phyloP scores from a whole-genome alignment of 169 alveolate species.

The Eimeria sp. region DNA sequence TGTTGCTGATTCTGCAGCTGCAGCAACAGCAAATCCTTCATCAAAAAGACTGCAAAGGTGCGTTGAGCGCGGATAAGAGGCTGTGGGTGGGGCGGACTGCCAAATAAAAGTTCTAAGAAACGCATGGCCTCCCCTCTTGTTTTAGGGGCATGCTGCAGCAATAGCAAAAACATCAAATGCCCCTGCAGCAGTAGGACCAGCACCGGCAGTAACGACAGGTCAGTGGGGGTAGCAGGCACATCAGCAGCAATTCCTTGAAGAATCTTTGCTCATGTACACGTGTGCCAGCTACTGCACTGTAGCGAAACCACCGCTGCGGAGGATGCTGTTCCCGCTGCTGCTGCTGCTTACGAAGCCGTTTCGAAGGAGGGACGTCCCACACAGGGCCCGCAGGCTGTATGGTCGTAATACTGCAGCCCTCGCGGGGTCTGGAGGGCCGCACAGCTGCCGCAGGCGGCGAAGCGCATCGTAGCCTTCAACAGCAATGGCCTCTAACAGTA shows the following conservation, averaged over 20 bases:
- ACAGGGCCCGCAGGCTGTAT: constrained; percentile 58
- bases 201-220: not conserved
- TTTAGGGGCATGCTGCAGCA: constrained; percentile 70
- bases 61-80: constrained; percentile 53
- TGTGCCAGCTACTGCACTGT: not conserved
- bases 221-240: not conserved
- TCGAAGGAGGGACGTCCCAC: constrained; percentile 47
- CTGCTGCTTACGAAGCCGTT: constrained; percentile 59
- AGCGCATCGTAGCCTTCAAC: constrained; percentile 67
- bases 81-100: constrained; percentile 51
- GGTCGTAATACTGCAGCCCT: constrained; percentile 64
- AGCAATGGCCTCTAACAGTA: constrained; percentile 39
- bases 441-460: constrained; percentile 67
- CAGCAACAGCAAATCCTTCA: constrained; percentile 17
- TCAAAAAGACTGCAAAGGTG: constrained; percentile 27
- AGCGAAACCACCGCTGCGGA: not conserved
- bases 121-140: constrained; percentile 60
- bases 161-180: not conserved
- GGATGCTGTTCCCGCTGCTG: not conserved
- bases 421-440: constrained; percentile 71
- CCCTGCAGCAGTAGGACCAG: not conserved
- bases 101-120: constrained; percentile 38
- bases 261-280: not conserved
- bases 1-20: constrained; percentile 19
- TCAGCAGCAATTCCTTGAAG: not conserved